Evolutionary conservation across 768 basidiomycete genomes (phyloP), one percentile per base, ranked within the genome.

Genomic region (Dendrothele bispora): DNA sequence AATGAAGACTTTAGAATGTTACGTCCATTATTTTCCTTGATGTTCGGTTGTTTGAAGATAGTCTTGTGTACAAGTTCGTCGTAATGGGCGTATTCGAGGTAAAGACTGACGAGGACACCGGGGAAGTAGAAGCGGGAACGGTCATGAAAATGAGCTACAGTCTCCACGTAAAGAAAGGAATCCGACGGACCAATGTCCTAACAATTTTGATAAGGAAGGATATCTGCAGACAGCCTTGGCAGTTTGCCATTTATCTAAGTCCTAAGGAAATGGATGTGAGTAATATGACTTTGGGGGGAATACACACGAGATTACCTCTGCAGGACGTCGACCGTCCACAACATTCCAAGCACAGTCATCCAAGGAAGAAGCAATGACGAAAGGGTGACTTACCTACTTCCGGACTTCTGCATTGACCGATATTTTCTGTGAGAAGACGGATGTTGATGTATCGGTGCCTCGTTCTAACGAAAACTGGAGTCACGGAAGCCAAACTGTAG

Each of bases 301-400:
- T 3, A 65, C 78, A n/a, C n/a, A n/a, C n/a, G n/a, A n/a, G 4
- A 66, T 78, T 47, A 92, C 93, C 64, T 83, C 83, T 24, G 69
- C 60, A 15, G 84, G 79, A 41, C 84, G 73, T 35, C 86, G 74
- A 5, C 94, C 94, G 64, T 99, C 95, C 64, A 81, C 84, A 11
- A 93, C 87, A 59, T 95, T 95, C 95, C 95, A 99, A 1, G 95
- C 95, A 65, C n/a, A n/a, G n/a, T n/a, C n/a, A n/a, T n/a, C n/a
- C n/a, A n/a, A n/a, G n/a, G n/a, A n/a, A n/a, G n/a, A n/a, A n/a
- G n/a, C n/a, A n/a, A n/a, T n/a, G n/a, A n/a, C n/a, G n/a, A n/a
- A n/a, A n/a, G n/a, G n/a, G n/a, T n/a, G n/a, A n/a, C n/a, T n/a
- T n/a, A n/a, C n/a, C n/a, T n/a, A n/a, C n/a, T n/a, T n/a, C n/a